Evolutionary conservation across 2,329 filamentous ascomycete species (phyloP), one percentile per base, ranked within the genome.

Genomic region (Aspergillus luchuensis): DNA sequence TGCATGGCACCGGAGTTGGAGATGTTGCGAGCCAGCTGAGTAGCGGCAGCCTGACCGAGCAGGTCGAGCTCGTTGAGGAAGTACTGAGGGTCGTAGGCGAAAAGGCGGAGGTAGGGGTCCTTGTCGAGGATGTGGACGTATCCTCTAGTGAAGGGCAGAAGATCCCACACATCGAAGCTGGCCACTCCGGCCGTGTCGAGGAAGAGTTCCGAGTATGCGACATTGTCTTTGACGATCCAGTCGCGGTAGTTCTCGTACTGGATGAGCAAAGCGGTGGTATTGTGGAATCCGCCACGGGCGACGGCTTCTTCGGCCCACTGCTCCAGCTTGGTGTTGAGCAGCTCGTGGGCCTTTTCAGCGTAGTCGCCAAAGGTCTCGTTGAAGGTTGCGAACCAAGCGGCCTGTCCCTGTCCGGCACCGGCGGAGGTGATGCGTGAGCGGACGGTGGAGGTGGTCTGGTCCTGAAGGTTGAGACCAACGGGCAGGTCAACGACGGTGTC

Each of bases 381-480:
- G 59, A 73, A 71, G 25, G 64, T 71, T 10, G 69, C 68, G 49
- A 72, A 73, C 54, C 64, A 73, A 2, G 53, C 64, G 8, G 67
- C 71, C 53, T 72, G 67, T 2, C 71, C 70, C 28, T 72, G 69
- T 3, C 67, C 69, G 3, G 30, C 43, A n/a, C 63, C 64, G 8
- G 47, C 48, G 3, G 51, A 5, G 5, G 45, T 67, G 17, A 60
- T 60, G 6, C 57, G 30, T 0, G 66, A 64, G 17, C 17, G 38
- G 8, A 72, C 65, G 15, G 59, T 63, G 4, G 68, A 69, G 10
- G 67, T 69, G 17, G 70, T 73, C 41, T 73, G 70, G 43, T 72
- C 71, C 59, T 74, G 69, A 39, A 72, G 57, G 30, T 74, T 74
- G 15, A 69, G 50, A 39, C 71, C 70, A n/a, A 74, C 70, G 1